Percentiles rank a stretch among this genome's conserved stretches.
Evolutionary conservation across 2,329 filamentous ascomycete genomes (phyloP).

Genomic region (Atkinsonella texensis): DNA sequence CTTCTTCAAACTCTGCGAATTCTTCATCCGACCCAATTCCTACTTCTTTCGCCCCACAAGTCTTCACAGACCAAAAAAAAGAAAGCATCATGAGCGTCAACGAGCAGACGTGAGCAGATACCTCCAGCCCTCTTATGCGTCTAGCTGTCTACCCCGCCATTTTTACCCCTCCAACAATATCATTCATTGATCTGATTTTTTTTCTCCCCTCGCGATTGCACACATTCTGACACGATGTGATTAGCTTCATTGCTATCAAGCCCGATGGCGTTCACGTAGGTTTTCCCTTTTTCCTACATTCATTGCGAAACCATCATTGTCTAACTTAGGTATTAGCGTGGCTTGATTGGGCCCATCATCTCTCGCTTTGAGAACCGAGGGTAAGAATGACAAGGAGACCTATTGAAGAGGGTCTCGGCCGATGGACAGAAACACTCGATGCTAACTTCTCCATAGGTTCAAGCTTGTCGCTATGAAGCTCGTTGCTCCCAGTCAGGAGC

Average conservation of each 20-base stretch:
- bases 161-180: slow-evolving; percentile 11
- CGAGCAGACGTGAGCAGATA: slow-evolving; percentile 71
- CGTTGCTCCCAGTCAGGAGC: slow-evolving; percentile 73
- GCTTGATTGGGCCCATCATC: slow-evolving; percentile 96
- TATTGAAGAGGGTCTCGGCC: too few species aligned
- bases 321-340: slow-evolving; percentile 50
- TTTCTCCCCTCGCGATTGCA: not conserved
- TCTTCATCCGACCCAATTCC: slow-evolving; percentile 12
- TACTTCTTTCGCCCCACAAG: slow-evolving; percentile 14
- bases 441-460: slow-evolving; percentile 34
- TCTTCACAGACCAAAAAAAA: slow-evolving; percentile 15
- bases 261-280: slow-evolving; percentile 96
- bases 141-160: slow-evolving; percentile 21
- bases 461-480: slow-evolving; percentile 99
- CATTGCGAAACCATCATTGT: not conserved
- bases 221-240: slow-evolving; percentile 14
- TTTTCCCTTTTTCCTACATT: not conserved
- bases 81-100: slow-evolving; percentile 50
- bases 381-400: slow-evolving; percentile 31
- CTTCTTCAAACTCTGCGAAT: slow-evolving; percentile 18
- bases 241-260: slow-evolving; percentile 99
- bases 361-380: slow-evolving; percentile 94
- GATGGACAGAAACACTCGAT: not conserved
- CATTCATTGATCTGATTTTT: slow-evolving; percentile 2
- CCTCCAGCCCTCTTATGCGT: not conserved